phyloP scores from a whole-genome alignment of 306 rosid species.

The Pyrus betulifolia region DNA sequence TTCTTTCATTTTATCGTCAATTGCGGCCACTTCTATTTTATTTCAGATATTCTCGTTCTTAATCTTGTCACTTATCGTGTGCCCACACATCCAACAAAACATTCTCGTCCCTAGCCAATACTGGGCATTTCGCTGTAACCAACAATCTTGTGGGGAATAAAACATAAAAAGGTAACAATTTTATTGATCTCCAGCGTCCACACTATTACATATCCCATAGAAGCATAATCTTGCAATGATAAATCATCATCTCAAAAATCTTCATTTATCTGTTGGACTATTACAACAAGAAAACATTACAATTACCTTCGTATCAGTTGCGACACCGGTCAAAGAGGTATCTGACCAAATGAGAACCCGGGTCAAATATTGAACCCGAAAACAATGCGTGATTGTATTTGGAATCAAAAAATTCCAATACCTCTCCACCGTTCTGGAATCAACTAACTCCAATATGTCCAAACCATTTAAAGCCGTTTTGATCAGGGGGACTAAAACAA shows the following conservation, averaged over 20 bases:
- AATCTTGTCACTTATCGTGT: too few species aligned
- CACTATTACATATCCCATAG: not conserved
- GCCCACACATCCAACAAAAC: too few species aligned
- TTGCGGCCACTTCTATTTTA: too few species aligned
- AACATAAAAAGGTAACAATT: too few species aligned
- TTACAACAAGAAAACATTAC: not conserved
- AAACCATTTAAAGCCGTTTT: not conserved
- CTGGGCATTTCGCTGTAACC: too few species aligned
- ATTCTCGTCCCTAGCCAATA: too few species aligned
- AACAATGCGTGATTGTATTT: not conserved
- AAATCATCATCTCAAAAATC: not conserved
- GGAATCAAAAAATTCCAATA: not conserved
- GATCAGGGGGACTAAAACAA: constrained; percentile 8
- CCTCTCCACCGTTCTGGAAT: constrained; percentile 11
- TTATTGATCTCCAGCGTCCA: too few species aligned
- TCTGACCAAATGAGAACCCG: not conserved
- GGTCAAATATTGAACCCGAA: not conserved
- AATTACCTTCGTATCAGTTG: not conserved
- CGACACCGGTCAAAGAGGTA: not conserved
- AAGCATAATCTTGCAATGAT: not conserved
- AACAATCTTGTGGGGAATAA: too few species aligned
- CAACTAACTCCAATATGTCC: constrained; percentile 29
- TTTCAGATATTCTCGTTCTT: too few species aligned
- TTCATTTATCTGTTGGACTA: not conserved
- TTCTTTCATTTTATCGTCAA: too few species aligned